Base-by-base conservation (phyloP, 1,139 yeast species). In the Williopsis jadinii region DNA sequence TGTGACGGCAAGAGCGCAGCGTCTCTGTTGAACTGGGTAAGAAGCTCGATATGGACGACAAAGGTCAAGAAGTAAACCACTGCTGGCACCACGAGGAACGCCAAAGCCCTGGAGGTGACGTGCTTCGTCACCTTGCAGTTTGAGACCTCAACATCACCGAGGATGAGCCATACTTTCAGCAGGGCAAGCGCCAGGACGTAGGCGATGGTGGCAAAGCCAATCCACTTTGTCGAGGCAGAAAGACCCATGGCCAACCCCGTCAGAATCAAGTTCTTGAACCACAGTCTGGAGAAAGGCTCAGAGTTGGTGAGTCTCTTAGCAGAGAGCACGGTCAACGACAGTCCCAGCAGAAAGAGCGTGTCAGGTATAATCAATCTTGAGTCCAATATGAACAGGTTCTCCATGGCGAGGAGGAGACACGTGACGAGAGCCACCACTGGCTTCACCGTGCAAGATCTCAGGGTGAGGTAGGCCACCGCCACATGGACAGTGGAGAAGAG, bases 181-280 rank as follows among this genome's bases (percentile, higher is more conserved):
- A 60, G 38, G 0, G 71, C 56, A 11, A 80, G 53, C 0, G 63
- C 11, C 0, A 69, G 60, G 3, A 79, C 60, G 83, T 86, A 83
- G 0, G 59, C 42, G 39, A 72, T 54, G 0, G 83, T 72, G 44
- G 71, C 69, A 2, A 72, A 30, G 0, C 90, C 94, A 0, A 75
- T 61, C 56, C 70, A 66, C 47, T 79, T 75, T 2, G 77, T 67
- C 1, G 84, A 67, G 0, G 74, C 57, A 0, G 73, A 57, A 5
- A 75, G 52, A 0, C 92, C 88, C 12, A 80, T 46, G 0, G 71
- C 66, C 3, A 80, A 24, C 0, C 84, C 78, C 2, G 80, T 57
- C 3, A 68, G 36, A 0, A 71, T 9, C 33, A 76, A 53, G 39
- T 60, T 58, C 33, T 55, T 54, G 49, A 62, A 61, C 86, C 88